phyloP scores from a whole-genome alignment of 2,329 filamentous ascomycete species.

The Fusarium sp. region DNA sequence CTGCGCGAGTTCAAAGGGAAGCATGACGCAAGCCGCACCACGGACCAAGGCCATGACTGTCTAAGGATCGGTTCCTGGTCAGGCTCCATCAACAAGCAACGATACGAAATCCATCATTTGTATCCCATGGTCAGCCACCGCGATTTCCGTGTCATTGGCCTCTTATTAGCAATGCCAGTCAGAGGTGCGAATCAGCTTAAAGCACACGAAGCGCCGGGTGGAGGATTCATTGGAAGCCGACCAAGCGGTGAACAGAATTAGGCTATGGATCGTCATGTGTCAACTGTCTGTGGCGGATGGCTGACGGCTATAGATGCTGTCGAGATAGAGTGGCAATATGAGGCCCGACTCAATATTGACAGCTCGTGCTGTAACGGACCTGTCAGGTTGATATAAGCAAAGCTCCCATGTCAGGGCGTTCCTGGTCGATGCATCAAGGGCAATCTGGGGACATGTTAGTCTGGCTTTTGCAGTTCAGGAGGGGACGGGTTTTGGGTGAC shows the following conservation, averaged over 20 bases:
- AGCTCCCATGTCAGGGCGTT: constrained; percentile 16
- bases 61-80: constrained; percentile 18
- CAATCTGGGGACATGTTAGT: constrained; percentile 34
- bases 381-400: constrained; percentile 15
- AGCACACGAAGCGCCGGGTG: constrained; percentile 7
- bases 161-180: constrained; percentile 10
- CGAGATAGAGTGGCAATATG: constrained; percentile 11
- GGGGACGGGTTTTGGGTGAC: constrained; percentile 34
- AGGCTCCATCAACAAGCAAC: constrained; percentile 10
- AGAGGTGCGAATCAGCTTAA: constrained; percentile 22
- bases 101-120: constrained; percentile 18
- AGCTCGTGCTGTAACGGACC: neutral
- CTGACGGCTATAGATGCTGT: constrained; percentile 1
- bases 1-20: constrained; percentile 18
- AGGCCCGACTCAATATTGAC: neutral
- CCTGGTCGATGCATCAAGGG: constrained; percentile 25
- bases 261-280: constrained; percentile 34
- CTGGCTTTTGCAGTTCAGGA: constrained; percentile 31
- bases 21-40: constrained; percentile 18
- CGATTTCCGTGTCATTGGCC: constrained; percentile 11
- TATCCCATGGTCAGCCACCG: constrained; percentile 15
- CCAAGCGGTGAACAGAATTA: constrained; percentile 39
- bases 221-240: constrained; percentile 14
- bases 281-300: constrained; percentile 26
- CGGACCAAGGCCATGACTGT: constrained; percentile 15